Base-by-base conservation (phyloP, 345 rosid species). In the Sonneratia caseolaris region DNA sequence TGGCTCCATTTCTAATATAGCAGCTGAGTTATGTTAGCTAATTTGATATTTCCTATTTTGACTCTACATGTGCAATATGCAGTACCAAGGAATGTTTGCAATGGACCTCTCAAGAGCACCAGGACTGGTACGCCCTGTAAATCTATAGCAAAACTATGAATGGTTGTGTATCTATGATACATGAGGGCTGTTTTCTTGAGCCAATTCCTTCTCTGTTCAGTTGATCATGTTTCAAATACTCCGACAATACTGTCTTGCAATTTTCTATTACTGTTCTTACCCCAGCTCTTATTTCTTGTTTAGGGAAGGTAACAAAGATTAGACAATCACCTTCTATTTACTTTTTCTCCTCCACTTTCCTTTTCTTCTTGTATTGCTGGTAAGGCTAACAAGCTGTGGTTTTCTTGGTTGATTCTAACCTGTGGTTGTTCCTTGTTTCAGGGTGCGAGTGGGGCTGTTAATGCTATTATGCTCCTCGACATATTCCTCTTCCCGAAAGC, bases 371-470 rank as follows among this genome's bases (percentile, higher is more conserved):
- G 7, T 21, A 57, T 57, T 32, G n/a, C 3, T 57, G 35, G 22
- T 9, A 57, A 8, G 32, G 35, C 22, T 57, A n/a, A 57, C 6
- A n/a, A 57, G 35, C 24, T 57, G 3, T 57, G 64, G 37, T 62
- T 62, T 35, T 27, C 13, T 62, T 27, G 38, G 37, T 35, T 62
- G 13, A 10, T 62, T 35, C 66, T 71, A 13, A 43, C 43, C 40
- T 5, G 56, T 38, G 55, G 24, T 24, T 14, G 65, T 56, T 56
- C 19, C 70, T 35, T 64, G 65, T 13, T 47, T 14, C 78, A 94
- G 93, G 98, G 97, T 1, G 93, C 97, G 21, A 94, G 97, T 71
- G 98, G 93, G 68, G 97, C 97, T 32, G 97, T 94, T 72, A 88
- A 88, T 78, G 99, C 97, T 71, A 87, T 94, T 74, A 82, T 92